These are phyloP conservation scores for Paragyromitra xinjiangensis DNA, from an alignment of 495 filamentous ascomycete genomes.

Conservation along the genomic window DNA sequence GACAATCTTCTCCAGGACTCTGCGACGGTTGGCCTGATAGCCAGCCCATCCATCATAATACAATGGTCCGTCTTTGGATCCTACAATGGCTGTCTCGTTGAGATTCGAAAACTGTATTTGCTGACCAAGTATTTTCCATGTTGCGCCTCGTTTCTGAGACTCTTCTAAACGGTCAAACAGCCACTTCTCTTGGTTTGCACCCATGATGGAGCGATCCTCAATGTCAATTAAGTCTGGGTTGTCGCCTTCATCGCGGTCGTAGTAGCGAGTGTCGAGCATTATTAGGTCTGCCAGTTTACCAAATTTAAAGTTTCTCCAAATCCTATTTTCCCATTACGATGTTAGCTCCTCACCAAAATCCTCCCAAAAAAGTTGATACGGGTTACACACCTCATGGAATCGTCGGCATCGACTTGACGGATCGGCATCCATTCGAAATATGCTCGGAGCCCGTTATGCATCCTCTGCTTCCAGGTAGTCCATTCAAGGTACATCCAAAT, in stretches of 20 bases:
- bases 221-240: constrained; percentile 46
- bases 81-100: constrained; percentile 59
- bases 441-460: constrained; percentile 74
- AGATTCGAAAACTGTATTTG: constrained; percentile 72
- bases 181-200: constrained; percentile 72
- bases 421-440: constrained; percentile 76
- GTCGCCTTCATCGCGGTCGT: constrained; percentile 67
- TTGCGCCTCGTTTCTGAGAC: constrained; percentile 62
- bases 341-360: not conserved
- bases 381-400: constrained; percentile 22
- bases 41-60: constrained; percentile 73
- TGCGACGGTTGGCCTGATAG: constrained; percentile 70
- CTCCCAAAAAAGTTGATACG: not conserved
- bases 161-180: constrained; percentile 68
- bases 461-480: constrained; percentile 70
- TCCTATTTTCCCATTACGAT: constrained; percentile 59
- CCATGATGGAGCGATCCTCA: constrained; percentile 67
- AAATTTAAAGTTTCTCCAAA: constrained; percentile 73
- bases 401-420: constrained; percentile 52
- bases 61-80: constrained; percentile 24
- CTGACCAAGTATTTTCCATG: constrained; percentile 72
- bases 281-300: constrained; percentile 72
- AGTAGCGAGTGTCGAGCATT: constrained; percentile 74
- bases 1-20: constrained; percentile 68
- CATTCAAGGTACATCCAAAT: constrained; percentile 69